Conservation (phyloP, 768 basidiomycete species). For the Udeniomyces megalosporus region DNA sequence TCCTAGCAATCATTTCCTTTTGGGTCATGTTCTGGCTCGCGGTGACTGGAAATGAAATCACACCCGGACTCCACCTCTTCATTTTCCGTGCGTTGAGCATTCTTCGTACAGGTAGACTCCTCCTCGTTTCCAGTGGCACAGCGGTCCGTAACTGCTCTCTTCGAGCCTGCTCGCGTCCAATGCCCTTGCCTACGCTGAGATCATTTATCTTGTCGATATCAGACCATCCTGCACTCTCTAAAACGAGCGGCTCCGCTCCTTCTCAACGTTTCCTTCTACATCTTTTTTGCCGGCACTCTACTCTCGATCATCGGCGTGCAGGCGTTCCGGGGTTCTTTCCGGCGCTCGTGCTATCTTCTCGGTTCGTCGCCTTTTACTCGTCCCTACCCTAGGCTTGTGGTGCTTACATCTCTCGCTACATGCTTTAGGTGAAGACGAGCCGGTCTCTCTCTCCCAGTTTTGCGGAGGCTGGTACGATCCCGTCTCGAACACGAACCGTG, state of each 20-base stretch:
- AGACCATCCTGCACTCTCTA: conserved; percentile 79
- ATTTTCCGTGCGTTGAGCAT: conserved; percentile 79
- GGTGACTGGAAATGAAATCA: conserved; percentile 48
- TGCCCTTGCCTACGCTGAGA: not conserved
- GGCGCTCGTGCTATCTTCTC: conserved; percentile 32
- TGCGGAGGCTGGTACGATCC: conserved; percentile 74
- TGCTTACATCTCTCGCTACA: not conserved
- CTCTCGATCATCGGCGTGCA: conserved; percentile 94
- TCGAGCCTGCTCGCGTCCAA: not conserved
- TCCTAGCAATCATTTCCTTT: conserved; percentile 66
- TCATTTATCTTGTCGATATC: not conserved
- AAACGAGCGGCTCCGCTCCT: conserved; percentile 83
- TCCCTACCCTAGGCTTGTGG: not conserved
- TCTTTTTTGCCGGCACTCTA: conserved; percentile 69
- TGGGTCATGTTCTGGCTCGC: conserved; percentile 72
- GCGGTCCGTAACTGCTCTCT: conserved; percentile 40
- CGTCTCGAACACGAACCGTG: conserved; percentile 34
- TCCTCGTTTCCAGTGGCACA: conserved; percentile 81
- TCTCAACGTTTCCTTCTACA: conserved; percentile 76
- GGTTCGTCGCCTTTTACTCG: conserved; percentile 7
- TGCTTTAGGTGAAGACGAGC: conserved; percentile 23
- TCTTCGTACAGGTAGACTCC: conserved; percentile 58
- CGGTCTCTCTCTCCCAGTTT: conserved; percentile 34
- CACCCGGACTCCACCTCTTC: conserved; percentile 50
- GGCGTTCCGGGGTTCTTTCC: conserved; percentile 71